Evolutionary conservation across 2,329 filamentous ascomycete species (phyloP).

Genomic region (Diplodia scrobiculata): DNA sequence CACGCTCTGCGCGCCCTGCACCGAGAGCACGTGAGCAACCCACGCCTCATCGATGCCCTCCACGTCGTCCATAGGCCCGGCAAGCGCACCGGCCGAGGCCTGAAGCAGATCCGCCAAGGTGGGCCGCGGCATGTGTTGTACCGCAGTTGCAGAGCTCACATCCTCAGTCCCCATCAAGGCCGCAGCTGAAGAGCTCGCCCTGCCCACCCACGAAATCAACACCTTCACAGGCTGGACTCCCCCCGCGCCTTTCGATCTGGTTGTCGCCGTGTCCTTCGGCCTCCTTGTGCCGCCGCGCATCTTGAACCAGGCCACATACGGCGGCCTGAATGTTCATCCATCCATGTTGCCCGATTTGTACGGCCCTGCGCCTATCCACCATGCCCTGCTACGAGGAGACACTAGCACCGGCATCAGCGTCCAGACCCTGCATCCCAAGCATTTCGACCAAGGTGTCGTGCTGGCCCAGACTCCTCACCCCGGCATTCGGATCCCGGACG

Average conservation of each 20-base stretch:
- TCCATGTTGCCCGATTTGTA: conserved; percentile 85
- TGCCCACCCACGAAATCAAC: conserved; percentile 73
- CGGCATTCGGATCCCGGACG: conserved; percentile 56
- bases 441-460: conserved; percentile 78
- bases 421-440: conserved; percentile 76
- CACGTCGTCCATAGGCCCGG: conserved; percentile 82
- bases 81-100: conserved; percentile 74
- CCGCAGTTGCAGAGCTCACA: conserved; percentile 25
- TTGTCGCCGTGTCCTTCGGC: conserved; percentile 93
- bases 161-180: conserved; percentile 67
- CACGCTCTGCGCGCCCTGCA: conserved; percentile 71
- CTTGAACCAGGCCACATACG: conserved; percentile 70
- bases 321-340: conserved; percentile 90
- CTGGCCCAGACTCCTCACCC: conserved; percentile 66
- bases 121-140: conserved; percentile 33
- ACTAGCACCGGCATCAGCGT: conserved; percentile 73
- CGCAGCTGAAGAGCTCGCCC: conserved; percentile 62
- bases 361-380: conserved; percentile 83
- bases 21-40: conserved; percentile 53
- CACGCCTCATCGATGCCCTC: conserved; percentile 61
- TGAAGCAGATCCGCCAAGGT: conserved; percentile 70
- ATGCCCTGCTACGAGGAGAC: conserved; percentile 69
- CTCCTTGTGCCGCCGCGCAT: conserved; percentile 81
- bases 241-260: conserved; percentile 63
- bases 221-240: conserved; percentile 78